Evolutionary conservation across 257 asterid species (phyloP).

Genomic region (Solanum piurae): DNA sequence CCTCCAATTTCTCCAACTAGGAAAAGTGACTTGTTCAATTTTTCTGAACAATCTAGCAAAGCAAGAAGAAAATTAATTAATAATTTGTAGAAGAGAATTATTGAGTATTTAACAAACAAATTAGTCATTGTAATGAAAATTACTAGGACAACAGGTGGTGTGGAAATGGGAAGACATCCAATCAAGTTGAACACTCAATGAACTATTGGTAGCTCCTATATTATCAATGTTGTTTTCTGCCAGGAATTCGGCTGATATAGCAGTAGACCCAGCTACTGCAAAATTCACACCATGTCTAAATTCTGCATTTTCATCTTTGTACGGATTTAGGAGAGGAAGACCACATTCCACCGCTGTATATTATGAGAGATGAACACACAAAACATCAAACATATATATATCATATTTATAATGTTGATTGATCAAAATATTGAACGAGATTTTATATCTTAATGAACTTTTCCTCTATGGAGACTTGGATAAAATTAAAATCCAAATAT

Average conservation of each 20-base stretch:
- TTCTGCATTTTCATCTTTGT: neutral
- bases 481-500: no score
- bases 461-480: no score
- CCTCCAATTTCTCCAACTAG: constrained; percentile 14
- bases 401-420: no score
- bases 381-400: neutral
- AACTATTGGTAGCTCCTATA: constrained; percentile 3
- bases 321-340: constrained; percentile 3
- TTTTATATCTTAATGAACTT: no score
- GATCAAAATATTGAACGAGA: no score
- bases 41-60: neutral
- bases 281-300: constrained; percentile 12
- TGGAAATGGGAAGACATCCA: constrained; percentile 15
- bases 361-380: neutral
- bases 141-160: neutral
- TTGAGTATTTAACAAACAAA: neutral
- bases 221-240: neutral
- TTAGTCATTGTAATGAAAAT: neutral
- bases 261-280: constrained; percentile 16
- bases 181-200: constrained; percentile 11
- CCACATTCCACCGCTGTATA: constrained; percentile 5
- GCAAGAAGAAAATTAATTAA: neutral
- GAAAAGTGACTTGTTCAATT: neutral
- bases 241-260: neutral
- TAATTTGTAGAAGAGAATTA: neutral